phyloP scores from a whole-genome alignment of 495 filamentous ascomycete species.

The Hypoxylon trugodes region DNA sequence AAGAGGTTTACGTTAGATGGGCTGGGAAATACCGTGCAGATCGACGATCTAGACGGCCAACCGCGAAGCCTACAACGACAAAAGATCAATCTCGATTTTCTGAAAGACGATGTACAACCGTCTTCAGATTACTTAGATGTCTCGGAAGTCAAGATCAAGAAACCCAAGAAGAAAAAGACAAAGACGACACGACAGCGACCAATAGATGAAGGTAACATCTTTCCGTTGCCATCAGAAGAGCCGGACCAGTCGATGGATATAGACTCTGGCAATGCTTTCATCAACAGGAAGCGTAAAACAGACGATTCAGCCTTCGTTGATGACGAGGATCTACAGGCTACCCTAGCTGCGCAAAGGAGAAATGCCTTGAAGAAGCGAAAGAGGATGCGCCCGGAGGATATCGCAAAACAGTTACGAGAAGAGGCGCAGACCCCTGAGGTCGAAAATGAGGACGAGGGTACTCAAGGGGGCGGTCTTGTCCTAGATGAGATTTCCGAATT shows the following conservation, averaged over 20 bases:
- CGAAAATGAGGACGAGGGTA: slow-evolving; percentile 54
- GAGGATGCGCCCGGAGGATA: slow-evolving; percentile 80
- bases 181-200: slow-evolving; percentile 75
- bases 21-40: slow-evolving; percentile 71
- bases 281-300: slow-evolving; percentile 67
- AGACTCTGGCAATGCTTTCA: slow-evolving; percentile 61
- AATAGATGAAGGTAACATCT: slow-evolving; percentile 78
- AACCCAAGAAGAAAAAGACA: slow-evolving; percentile 91
- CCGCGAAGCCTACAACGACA: slow-evolving; percentile 70
- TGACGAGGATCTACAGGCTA: slow-evolving; percentile 91
- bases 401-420: slow-evolving; percentile 83
- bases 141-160: slow-evolving; percentile 86
- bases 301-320: slow-evolving; percentile 80
- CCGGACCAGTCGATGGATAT: slow-evolving; percentile 76
- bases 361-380: slow-evolving; percentile 90
- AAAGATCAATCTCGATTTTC: slow-evolving; percentile 73
- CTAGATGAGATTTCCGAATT: slow-evolving; percentile 97
- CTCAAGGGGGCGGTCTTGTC: slow-evolving; percentile 76
- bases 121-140: slow-evolving; percentile 87
- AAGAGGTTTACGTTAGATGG: slow-evolving; percentile 89
- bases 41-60: slow-evolving; percentile 64
- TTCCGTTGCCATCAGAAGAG: slow-evolving; percentile 56
- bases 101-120: slow-evolving; percentile 57
- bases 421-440: slow-evolving; percentile 66
- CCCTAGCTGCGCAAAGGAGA: slow-evolving; percentile 79